Evolutionary conservation across 352 stramenopile genomes (phyloP).

Genomic region (Phytopythium aichiense): DNA sequence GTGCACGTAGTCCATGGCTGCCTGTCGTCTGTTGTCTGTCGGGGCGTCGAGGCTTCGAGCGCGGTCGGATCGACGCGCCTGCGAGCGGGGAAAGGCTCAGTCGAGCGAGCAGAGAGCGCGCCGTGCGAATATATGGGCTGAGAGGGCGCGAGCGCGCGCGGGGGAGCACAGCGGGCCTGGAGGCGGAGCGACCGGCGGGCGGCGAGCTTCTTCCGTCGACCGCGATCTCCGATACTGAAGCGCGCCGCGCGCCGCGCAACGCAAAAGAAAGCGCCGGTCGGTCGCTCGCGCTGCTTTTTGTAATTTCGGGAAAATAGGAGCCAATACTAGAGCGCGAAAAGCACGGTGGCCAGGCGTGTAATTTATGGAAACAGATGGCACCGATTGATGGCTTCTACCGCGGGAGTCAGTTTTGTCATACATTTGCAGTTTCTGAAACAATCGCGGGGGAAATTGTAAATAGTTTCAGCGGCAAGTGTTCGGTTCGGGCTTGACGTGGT

Average conservation of each 20-base stretch:
- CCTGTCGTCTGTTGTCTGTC: not conserved
- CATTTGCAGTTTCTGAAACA: no score
- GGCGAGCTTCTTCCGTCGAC: not conserved
- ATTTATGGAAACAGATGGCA: no score
- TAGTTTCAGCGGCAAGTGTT: no score
- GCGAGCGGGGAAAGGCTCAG: not conserved
- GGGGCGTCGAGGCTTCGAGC: not conserved
- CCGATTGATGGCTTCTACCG: no score
- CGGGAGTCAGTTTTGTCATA: no score
- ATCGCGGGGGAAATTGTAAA: no score
- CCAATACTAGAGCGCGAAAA: no score
- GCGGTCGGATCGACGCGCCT: not conserved
- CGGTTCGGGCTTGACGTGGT: no score
- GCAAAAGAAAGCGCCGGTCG: not conserved
- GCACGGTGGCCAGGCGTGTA: no score
- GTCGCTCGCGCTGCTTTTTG: not conserved
- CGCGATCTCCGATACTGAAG: not conserved
- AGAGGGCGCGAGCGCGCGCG: not conserved
- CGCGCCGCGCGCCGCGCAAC: not conserved
- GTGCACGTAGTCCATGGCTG: conserved; percentile 17
- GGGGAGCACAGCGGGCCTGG: not conserved
- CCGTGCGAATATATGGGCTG: not conserved
- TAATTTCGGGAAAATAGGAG: not conserved
- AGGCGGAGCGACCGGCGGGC: no score
- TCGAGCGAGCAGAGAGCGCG: not conserved